Percentiles rank a stretch among this genome's conserved stretches.
Evolutionary conservation across 371 early-diverging fungal genomes (phyloP).

Genomic region (Blakeslea trispora): DNA sequence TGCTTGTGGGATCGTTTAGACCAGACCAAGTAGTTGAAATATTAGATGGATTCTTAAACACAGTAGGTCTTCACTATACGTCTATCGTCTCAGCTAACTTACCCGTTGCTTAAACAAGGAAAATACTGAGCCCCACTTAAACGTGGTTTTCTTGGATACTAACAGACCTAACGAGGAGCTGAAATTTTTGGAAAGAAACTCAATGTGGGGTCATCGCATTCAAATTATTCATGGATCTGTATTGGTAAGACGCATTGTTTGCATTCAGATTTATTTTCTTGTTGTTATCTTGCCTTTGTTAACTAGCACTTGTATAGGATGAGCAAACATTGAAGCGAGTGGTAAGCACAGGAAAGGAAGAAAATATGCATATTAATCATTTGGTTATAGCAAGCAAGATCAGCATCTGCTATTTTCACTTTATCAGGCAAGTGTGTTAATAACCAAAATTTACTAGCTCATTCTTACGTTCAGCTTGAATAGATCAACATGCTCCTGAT

Average conservation of each 20-base stretch:
- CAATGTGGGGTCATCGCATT: constrained; percentile 46
- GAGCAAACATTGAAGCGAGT: constrained; percentile 46
- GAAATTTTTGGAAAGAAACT: constrained; percentile 46
- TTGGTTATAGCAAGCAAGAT: constrained; percentile 37
- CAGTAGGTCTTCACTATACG: constrained; percentile 31
- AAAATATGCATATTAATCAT: constrained; percentile 12
- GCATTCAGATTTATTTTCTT: background rate
- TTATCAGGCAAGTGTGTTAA: constrained; percentile 40
- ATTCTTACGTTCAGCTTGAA: background rate
- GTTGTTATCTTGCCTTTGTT: no score
- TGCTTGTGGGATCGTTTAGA: constrained; percentile 65
- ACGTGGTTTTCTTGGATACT: constrained; percentile 61
- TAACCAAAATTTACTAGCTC: background rate
- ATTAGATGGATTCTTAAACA: constrained; percentile 61
- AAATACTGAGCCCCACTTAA: constrained; percentile 41
- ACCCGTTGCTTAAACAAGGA: constrained; percentile 33
- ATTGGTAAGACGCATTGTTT: constrained; percentile 25
- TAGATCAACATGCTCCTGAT: constrained; percentile 49
- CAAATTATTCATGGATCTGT: constrained; percentile 51
- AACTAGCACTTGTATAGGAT: constrained; percentile 20
- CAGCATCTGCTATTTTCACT: constrained; percentile 53
- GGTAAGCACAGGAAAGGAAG: constrained; percentile 19
- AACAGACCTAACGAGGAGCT: constrained; percentile 52
- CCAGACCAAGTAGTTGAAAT: constrained; percentile 59
- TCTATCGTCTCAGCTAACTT: background rate